Evolutionary conservation across 768 basidiomycete genomes (phyloP).

Genomic region (Lactarius pseudohatsudake): DNA sequence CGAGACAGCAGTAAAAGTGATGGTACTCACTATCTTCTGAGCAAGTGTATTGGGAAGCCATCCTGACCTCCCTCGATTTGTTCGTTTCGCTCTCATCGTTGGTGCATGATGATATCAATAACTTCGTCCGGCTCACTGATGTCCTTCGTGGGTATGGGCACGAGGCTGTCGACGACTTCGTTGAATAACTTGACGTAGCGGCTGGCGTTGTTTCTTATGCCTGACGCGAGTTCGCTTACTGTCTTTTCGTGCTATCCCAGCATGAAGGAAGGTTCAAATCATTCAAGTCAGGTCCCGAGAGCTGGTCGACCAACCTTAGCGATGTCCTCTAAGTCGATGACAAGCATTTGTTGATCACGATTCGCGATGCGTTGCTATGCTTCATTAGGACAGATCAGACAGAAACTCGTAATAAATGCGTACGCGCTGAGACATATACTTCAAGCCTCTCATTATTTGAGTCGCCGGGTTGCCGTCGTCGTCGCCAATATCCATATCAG

Average conservation of each 20-base stretch:
- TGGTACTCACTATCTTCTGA: constrained; percentile 87
- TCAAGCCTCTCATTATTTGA: constrained; percentile 46
- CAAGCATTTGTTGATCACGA: constrained; percentile 85
- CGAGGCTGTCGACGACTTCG: constrained; percentile 78
- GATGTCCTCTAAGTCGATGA: constrained; percentile 88
- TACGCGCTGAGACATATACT: constrained; percentile 86
- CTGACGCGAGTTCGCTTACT: constrained; percentile 68
- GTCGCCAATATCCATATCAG: constrained; percentile 63
- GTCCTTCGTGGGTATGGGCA: constrained; percentile 87
- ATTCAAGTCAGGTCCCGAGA: background rate
- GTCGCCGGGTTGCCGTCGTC: constrained; percentile 38
- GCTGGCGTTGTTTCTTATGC: constrained; percentile 81
- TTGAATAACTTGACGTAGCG: constrained; percentile 90
- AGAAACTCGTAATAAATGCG: constrained; percentile 33
- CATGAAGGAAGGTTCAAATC: background rate
- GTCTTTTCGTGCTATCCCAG: constrained; percentile 62
- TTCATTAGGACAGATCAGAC: constrained; percentile 19
- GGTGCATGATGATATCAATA: constrained; percentile 94
- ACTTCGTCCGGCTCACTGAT: constrained; percentile 92
- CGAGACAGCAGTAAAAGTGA: background rate
- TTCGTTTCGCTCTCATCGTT: constrained; percentile 85
- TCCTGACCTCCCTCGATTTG: constrained; percentile 71
- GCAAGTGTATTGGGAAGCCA: constrained; percentile 86
- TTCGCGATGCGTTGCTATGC: constrained; percentile 88
- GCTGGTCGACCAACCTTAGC: constrained; percentile 50